Conservation (phyloP, 371 early-diverging fungal genomes). For the Synchytrium microbalum region DNA sequence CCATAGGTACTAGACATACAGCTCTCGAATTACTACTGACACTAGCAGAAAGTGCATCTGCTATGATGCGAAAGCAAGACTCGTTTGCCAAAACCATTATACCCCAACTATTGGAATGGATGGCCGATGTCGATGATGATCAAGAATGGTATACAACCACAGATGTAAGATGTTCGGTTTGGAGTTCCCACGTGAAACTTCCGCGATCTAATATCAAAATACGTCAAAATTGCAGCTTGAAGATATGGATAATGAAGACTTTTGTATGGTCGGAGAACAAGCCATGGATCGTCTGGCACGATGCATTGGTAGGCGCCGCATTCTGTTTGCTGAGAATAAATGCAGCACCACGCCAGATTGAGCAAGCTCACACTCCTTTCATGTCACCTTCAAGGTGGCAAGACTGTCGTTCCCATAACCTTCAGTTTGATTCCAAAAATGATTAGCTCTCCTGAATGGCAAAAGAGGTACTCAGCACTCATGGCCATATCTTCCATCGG, state of each 20-base stretch:
- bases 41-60: slow-evolving; percentile 76
- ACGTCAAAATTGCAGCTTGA: slow-evolving; percentile 52
- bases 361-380: slow-evolving; percentile 2
- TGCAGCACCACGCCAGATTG: not conserved
- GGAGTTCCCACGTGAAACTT: not conserved
- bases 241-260: slow-evolving; percentile 80
- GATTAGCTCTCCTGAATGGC: slow-evolving; percentile 84
- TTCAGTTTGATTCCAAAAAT: slow-evolving; percentile 82
- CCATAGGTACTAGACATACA: slow-evolving; percentile 61
- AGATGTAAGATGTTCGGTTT: slow-evolving; percentile 39
- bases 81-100: slow-evolving; percentile 52
- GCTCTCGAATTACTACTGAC: slow-evolving; percentile 85
- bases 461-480: slow-evolving; percentile 85
- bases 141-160: slow-evolving; percentile 78
- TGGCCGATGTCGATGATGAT: slow-evolving; percentile 76
- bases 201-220: not conserved
- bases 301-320: slow-evolving; percentile 44
- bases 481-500: slow-evolving; percentile 92
- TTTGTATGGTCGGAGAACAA: slow-evolving; percentile 85
- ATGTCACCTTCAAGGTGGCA: slow-evolving; percentile 49
- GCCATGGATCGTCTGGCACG: slow-evolving; percentile 91
- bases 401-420: slow-evolving; percentile 77
- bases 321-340: not conserved
- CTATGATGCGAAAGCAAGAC: slow-evolving; percentile 73
- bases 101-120: slow-evolving; percentile 85